phyloP scores from a whole-genome alignment of 2,329 filamentous ascomycete species.

The Basipetospora sp. region DNA sequence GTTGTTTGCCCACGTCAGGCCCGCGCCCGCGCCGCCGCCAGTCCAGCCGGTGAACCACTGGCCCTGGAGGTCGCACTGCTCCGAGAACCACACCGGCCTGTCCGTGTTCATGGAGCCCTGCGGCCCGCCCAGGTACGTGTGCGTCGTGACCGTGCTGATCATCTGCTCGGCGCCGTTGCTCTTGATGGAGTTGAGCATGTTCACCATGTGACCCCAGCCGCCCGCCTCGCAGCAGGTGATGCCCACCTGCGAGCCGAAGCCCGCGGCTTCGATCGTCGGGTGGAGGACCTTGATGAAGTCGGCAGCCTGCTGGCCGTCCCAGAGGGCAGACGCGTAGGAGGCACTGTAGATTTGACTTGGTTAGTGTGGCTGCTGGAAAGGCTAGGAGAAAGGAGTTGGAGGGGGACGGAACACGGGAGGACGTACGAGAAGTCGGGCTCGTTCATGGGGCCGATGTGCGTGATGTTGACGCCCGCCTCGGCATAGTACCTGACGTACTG shows the following conservation, averaged over 20 bases:
- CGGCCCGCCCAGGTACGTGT: conserved; percentile 27
- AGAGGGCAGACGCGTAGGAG: conserved; percentile 31
- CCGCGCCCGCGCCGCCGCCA: conserved; percentile 32
- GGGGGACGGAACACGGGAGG: not conserved
- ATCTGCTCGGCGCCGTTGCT: conserved; percentile 17
- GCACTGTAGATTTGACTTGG: not conserved
- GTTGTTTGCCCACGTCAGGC: conserved; percentile 40
- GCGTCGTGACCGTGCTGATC: conserved; percentile 23
- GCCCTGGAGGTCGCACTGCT: conserved; percentile 32
- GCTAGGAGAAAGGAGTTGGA: not conserved
- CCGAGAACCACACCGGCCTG: conserved; percentile 35
- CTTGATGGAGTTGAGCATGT: conserved; percentile 22
- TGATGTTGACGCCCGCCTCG: conserved; percentile 26
- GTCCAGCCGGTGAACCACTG: conserved; percentile 32
- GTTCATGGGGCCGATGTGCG: conserved; percentile 33
- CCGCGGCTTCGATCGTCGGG: conserved; percentile 15
- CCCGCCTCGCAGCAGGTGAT: conserved; percentile 25
- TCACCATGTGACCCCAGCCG: conserved; percentile 23
- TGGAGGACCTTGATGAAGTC: conserved; percentile 35
- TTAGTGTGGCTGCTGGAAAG: not conserved
- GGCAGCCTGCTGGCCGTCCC: conserved; percentile 29
- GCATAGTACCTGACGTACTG: conserved; percentile 33
- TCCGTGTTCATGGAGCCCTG: conserved; percentile 24
- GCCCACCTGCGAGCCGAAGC: conserved; percentile 11
- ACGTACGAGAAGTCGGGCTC: conserved; percentile 14